These are phyloP conservation scores for Scortechinia acanthostroma DNA, from an alignment of 2,329 filamentous ascomycete genomes.

Conservation along the genomic window DNA sequence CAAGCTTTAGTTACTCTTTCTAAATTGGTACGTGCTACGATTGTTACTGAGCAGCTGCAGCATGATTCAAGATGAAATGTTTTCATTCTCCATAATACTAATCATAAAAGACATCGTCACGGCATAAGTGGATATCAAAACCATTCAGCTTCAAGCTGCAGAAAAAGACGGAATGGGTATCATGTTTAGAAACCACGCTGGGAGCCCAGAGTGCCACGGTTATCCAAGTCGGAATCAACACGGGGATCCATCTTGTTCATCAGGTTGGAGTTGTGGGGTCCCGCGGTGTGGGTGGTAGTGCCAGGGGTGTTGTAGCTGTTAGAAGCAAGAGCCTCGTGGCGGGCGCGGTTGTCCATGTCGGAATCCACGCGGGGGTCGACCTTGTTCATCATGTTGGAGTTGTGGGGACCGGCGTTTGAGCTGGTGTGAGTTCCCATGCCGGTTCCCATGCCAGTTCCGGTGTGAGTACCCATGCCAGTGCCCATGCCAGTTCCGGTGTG, in stretches of 20 bases:
- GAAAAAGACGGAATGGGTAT: too few species aligned
- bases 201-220: too few species aligned
- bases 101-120: too few species aligned
- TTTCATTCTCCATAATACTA: too few species aligned
- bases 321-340: constrained; percentile 9
- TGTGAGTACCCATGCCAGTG: constrained; percentile 13
- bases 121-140: too few species aligned
- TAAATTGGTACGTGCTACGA: too few species aligned
- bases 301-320: constrained; percentile 11
- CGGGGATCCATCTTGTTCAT: constrained; percentile 47
- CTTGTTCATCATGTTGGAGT: constrained; percentile 33
- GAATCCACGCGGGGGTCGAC: constrained; percentile 44
- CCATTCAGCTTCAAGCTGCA: too few species aligned
- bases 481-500: constrained; percentile 21
- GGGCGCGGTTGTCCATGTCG: constrained; percentile 30
- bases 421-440: constrained; percentile 22
- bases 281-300: constrained; percentile 22
- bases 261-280: constrained; percentile 40
- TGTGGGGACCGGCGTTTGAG: constrained; percentile 31
- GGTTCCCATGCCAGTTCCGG: constrained; percentile 24
- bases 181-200: too few species aligned
- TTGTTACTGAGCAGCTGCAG: too few species aligned
- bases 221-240: constrained; percentile 47
- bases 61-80: too few species aligned
- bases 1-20: too few species aligned